Evolutionary conservation across 2,329 filamentous ascomycete genomes (phyloP), one percentile per base, ranked within the genome.

Genomic region (Cytospora piceicola): DNA sequence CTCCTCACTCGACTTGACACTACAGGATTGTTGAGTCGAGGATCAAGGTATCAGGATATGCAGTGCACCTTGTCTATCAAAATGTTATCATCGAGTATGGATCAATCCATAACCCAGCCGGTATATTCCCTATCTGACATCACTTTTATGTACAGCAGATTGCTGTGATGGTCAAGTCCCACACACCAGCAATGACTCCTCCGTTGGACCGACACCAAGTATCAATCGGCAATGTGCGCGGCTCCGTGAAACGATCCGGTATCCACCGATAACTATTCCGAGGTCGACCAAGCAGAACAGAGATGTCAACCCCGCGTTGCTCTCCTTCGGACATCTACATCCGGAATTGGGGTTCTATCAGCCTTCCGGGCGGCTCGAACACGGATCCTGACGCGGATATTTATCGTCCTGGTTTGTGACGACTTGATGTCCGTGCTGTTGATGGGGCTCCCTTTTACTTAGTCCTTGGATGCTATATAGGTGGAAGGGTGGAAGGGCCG

Each of bases 71-170:
- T 49, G 46, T n/a, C 42, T 4, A 58, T 42, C 34, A 58, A 8
- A 42, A 24, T 57, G 7, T n/a, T n/a, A n/a, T n/a, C n/a, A 49
- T 49, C 7, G n/a, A 49, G 24, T 24, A n/a, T 12, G n/a, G 17
- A 49, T 49, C n/a, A 49, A 8, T 1, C 8, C n/a, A 20, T 20
- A 14, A 12, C 34, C 27, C 46, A 53, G 34, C 64, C 64, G 64
- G 46, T 30, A 56, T 62, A 49, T 66, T 51, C 64, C 64, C 61
- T 64, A 64, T 64, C 64, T 66, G 55, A 66, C 64, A 66, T 64
- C 64, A 24, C 36, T 17, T 34, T 24, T n/a, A 22, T 22, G 14
- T 36, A 36, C 32, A 12, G 32, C 15, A 36, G 11, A 14, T 9
- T 12, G 12, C 34, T 27, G 55, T 46, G 30, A 34, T 30, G 52